Base-by-base conservation (phyloP, 2,329 filamentous ascomycete species). In the Hypomyces rosellus region DNA sequence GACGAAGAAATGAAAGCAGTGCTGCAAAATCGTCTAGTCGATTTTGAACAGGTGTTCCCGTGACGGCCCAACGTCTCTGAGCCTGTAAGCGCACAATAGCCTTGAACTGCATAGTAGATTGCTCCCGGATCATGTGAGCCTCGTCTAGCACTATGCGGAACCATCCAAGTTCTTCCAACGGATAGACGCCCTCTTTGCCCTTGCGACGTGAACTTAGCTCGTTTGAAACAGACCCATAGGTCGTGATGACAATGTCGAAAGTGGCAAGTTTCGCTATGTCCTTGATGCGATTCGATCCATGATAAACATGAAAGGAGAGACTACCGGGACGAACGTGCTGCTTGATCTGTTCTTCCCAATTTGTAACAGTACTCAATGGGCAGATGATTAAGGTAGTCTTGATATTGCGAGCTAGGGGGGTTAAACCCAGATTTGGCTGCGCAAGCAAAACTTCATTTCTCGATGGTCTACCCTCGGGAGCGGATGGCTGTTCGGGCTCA, bases 71-170 rank as follows among this genome's bases (percentile, higher is more conserved):
- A 34, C 91, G 85, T 33, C 91, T 82, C 62, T 88, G 80, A 2
- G 90, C 88, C 53, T 87, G 78, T 3, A 97, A 74, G 16, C 82
- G 80, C 56, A 89, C 91, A 16, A 93, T 88, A 3, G 89, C 88
- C 64, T 91, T 89, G 48, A 90, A 95, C 58, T 92, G 86, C 38
- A 87, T 74, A 1, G 90, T 92, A 3, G 76, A 80, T 55, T 88
- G 85, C 59, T 95, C 92, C 22, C 93, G 88, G 57, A 99, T 97
- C 68, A 88, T 88, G 65, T 99, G 93, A 1, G 91, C 93, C 69
- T 99, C 92, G 56, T 97, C 92, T 1, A 97, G 78, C 1, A 96
- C 89, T 48, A 97, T 87, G 16, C 92, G 86, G 65, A 96, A 96
- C 88, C 91, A 95, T 54, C 89, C 88, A 53, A 95, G 81, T 58